Percentiles rank a stretch among this genome's conserved stretches.
Evolutionary conservation across 208 protist genomes (phyloP).

Genomic region (Spongospora subterranea): DNA sequence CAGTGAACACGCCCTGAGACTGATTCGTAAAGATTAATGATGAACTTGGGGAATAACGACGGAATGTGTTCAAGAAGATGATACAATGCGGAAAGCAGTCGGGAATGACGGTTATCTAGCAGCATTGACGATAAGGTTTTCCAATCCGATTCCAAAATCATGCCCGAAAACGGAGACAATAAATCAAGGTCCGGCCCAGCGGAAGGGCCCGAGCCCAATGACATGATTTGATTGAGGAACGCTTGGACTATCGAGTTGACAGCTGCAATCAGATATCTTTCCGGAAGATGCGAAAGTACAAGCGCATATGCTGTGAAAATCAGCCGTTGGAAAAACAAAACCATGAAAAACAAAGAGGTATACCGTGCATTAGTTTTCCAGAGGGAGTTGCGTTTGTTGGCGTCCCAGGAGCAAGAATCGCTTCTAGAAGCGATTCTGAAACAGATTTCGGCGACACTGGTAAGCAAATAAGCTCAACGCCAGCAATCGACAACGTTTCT

Average conservation of each 20-base stretch:
- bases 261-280: neutral
- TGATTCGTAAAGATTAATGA: neutral
- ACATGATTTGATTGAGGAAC: neutral
- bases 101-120: neutral
- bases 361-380: slow-evolving; percentile 18
- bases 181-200: neutral
- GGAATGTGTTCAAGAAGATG: neutral
- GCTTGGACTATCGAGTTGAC: neutral
- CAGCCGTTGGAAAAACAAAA: neutral
- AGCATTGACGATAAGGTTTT: neutral
- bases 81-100: slow-evolving; percentile 36
- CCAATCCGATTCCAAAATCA: slow-evolving; percentile 12
- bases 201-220: neutral
- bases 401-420: neutral
- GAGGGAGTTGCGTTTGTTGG: neutral
- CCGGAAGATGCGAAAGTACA: neutral
- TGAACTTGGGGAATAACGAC: neutral
- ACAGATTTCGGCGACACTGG: neutral
- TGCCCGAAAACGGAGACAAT: neutral
- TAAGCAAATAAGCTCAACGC: neutral
- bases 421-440: neutral
- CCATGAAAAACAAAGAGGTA: neutral
- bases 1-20: neutral
- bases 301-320: slow-evolving; percentile 23
- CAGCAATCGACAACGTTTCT: neutral